phyloP scores from a whole-genome alignment of 345 rosid genomes.

The Eucalyptus cloeziana region DNA sequence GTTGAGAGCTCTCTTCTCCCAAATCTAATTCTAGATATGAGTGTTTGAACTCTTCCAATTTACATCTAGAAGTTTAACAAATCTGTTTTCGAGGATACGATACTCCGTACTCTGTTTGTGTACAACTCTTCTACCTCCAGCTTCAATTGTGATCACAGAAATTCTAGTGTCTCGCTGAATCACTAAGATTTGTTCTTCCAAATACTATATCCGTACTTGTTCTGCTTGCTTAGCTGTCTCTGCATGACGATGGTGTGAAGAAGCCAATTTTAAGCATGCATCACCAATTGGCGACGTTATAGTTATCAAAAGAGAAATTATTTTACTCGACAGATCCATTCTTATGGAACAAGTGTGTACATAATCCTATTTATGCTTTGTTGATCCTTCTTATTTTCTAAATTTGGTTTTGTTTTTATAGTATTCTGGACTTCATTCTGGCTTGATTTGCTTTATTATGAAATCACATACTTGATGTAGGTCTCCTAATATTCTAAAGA shows the following conservation, averaged over 20 bases:
- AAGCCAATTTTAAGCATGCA: background rate
- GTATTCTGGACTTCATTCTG: background rate
- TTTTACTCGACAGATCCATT: no score
- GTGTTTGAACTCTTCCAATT: background rate
- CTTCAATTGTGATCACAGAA: rapidly evolving
- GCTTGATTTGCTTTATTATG: background rate
- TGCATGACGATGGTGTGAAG: background rate
- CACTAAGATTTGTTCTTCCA: background rate
- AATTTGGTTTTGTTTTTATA: no score
- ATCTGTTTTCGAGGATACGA: background rate
- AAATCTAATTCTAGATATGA: background rate
- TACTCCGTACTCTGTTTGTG: rapidly evolving
- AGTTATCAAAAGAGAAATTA: no score
- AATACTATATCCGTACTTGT: no score
- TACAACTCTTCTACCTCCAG: rapidly evolving
- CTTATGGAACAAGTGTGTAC: no score
- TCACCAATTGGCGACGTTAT: rapidly evolving
- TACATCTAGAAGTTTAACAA: background rate
- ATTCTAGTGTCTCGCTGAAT: rapidly evolving
- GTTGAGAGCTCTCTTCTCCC: background rate
- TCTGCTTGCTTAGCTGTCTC: background rate
- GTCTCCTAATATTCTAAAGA: background rate
- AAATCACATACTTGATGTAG: background rate
- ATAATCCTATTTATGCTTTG: background rate
- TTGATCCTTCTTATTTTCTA: no score